phyloP scores from a whole-genome alignment of 306 rosid species.

The Calophaca sinica region DNA sequence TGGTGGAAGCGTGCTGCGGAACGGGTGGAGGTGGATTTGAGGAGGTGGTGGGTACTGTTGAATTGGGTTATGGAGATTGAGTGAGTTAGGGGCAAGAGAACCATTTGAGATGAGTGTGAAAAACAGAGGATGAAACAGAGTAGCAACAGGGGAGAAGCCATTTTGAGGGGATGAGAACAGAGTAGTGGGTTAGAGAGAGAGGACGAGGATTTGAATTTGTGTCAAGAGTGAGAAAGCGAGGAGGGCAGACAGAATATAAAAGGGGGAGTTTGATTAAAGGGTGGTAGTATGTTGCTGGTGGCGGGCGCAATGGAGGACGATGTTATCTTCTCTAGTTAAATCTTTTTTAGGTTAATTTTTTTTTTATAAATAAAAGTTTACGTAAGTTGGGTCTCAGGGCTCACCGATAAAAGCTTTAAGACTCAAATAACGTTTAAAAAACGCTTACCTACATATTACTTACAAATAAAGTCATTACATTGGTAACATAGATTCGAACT shows the following conservation, averaged over 20 bases:
- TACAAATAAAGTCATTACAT: too few relatives aligned
- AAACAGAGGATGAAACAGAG: constrained; percentile 61
- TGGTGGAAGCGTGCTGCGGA: constrained; percentile 71
- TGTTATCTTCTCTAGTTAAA: background rate
- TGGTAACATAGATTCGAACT: too few relatives aligned
- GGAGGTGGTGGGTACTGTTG: constrained; percentile 76
- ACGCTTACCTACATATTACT: too few relatives aligned
- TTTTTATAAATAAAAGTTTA: too few relatives aligned
- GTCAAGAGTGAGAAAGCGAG: background rate
- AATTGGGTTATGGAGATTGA: constrained; percentile 66
- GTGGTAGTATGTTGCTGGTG: constrained; percentile 43
- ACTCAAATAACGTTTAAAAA: too few relatives aligned
- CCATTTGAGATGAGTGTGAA: constrained; percentile 37
- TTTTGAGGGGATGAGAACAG: constrained; percentile 14
- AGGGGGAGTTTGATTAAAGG: background rate
- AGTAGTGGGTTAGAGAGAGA: background rate
- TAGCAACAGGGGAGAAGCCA: constrained; percentile 58
- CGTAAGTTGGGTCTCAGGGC: too few relatives aligned
- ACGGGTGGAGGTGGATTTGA: constrained; percentile 71
- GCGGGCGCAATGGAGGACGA: constrained; percentile 27
- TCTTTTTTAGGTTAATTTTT: background rate
- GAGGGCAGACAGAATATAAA: constrained; percentile 14
- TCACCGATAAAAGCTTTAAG: too few relatives aligned
- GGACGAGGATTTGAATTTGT: constrained; percentile 30
- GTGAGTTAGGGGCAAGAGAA: constrained; percentile 71